Evolutionary conservation across 176 grass and related monocot genomes (phyloP), one percentile per base, ranked within the genome.

Genomic region (Rhynchospora pubera): DNA sequence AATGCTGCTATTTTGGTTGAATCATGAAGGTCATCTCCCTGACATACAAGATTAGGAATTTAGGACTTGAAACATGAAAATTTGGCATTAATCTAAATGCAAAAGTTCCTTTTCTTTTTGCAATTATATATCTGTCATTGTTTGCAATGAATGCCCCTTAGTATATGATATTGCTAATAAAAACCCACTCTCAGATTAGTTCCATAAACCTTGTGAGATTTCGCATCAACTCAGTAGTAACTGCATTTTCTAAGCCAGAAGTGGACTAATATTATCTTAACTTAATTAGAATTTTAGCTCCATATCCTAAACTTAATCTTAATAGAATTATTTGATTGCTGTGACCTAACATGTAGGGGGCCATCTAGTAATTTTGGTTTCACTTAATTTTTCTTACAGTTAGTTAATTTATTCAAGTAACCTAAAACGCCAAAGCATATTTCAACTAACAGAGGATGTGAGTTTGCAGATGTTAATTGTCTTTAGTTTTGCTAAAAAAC

Each of bases 1-100:
- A 98, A 98, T 45, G 92, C 95, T 84, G 95, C 95, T 88, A 98
- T 91, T 79, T 93, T 98, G 43, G 91, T 76, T 61, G 95, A 98
- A 93, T 91, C 84, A 85, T 61, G 69, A 80, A 93, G 89, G 16
- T 68, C 87, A 83, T 90, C 84, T 70, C 86, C 89, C 95, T 94
- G 71, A 80, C 24, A 85, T 34, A 57, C 30, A 7, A 87, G 18
- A 44, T 14, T 56, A 51, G 47, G 61, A 57, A 57, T 80, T n/a
- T 39, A 39, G 34, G 32, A 34, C 32, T 34, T 75, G 1, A 84
- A 82, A 44, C 84, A 57, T 9, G 42, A 63, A 5, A 73, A 78
- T 21, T 42, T 74, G 75, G 80, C 51, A 5, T 21, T 72, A 58
- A 65, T 66, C 28, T 10, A 45, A 32, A 52, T 32, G 22, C 13